Evolutionary conservation across 257 asterid genomes (phyloP).

Genomic region (Marsdenia floribunda): DNA sequence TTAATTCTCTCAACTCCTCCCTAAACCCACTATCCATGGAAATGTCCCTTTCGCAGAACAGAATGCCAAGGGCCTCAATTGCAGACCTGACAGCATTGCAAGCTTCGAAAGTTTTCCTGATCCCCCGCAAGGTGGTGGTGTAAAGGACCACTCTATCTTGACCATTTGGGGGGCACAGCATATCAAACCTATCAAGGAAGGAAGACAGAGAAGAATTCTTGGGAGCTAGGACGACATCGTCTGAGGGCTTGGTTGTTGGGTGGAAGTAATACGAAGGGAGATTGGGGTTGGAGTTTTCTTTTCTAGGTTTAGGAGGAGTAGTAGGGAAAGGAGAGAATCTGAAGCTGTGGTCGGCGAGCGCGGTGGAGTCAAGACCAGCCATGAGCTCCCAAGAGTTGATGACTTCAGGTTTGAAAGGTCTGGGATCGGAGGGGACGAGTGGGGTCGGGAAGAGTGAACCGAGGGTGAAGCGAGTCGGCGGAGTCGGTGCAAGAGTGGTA

Average conservation of each 20-base stretch:
- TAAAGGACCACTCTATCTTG: conserved; percentile 64
- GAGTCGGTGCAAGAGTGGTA: conserved; percentile 36
- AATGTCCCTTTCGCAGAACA: conserved; percentile 65
- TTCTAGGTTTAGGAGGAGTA: not conserved
- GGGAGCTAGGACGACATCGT: conserved; percentile 1
- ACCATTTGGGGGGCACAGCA: conserved; percentile 72
- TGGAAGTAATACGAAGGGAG: not conserved
- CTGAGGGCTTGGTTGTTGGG: not conserved
- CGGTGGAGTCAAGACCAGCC: conserved; percentile 72
- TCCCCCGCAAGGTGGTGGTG: conserved; percentile 83
- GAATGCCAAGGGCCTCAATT: conserved; percentile 45
- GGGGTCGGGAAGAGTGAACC: conserved; percentile 58
- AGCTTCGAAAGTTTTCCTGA: conserved; percentile 77
- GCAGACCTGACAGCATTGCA: conserved; percentile 81
- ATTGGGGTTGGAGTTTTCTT: conserved; percentile 35
- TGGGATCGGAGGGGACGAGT: conserved; percentile 38
- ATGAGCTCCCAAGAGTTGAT: conserved; percentile 91
- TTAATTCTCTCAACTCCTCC: conserved; percentile 56
- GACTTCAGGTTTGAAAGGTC: conserved; percentile 42
- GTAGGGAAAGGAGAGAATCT: conserved; percentile 33
- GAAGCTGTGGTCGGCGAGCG: conserved; percentile 35
- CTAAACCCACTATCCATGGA: conserved; percentile 81
- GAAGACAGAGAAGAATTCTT: not conserved
- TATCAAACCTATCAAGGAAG: conserved; percentile 38
- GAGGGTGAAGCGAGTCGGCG: conserved; percentile 62